Percentiles rank a stretch among this genome's conserved stretches.
phyloP scores from a whole-genome alignment of 2,329 filamentous ascomycete genomes.

The Macrophomina phaseolina region DNA sequence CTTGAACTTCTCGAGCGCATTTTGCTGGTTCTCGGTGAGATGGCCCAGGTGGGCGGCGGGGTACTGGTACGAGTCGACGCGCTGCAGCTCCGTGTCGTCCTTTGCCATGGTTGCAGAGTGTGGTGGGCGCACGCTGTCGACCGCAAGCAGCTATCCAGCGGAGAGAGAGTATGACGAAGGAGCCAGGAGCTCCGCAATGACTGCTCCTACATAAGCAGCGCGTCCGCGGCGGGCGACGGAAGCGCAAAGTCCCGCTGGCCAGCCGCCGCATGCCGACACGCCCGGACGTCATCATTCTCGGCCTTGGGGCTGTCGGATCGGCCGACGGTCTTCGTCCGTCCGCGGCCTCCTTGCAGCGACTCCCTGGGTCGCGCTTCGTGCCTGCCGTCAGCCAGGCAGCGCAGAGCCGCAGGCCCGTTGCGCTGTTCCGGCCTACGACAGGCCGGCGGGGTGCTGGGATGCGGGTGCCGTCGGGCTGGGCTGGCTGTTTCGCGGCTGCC shows the following conservation, averaged over 20 bases:
- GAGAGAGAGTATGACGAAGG: background rate
- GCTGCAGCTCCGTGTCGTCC: slow-evolving; percentile 36
- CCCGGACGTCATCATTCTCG: slow-evolving; percentile 19
- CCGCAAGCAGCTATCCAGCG: background rate
- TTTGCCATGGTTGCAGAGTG: slow-evolving; percentile 14
- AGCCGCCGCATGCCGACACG: slow-evolving; percentile 5
- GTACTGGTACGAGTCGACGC: slow-evolving; percentile 59
- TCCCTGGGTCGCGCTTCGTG: too few species aligned
- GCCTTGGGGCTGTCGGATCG: background rate
- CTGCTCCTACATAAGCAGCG: slow-evolving; percentile 14
- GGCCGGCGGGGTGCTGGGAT: background rate
- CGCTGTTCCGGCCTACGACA: background rate
- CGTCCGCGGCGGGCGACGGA: slow-evolving; percentile 17
- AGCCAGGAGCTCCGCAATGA: background rate
- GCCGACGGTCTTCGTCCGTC: slow-evolving; percentile 10
- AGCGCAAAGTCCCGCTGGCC: slow-evolving; percentile 15
- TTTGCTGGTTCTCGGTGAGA: slow-evolving; percentile 71
- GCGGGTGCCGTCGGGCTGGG: background rate
- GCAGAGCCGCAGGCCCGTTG: slow-evolving; percentile 10
- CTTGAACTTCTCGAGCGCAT: slow-evolving; percentile 76
- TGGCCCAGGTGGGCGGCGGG: slow-evolving; percentile 82
- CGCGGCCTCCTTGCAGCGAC: background rate
- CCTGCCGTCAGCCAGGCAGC: background rate
- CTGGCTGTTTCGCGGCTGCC: background rate
- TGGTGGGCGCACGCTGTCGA: background rate